phyloP scores from a whole-genome alignment of 225 moss, liverwort and hornwort species.

The Straminergon stramineum region DNA sequence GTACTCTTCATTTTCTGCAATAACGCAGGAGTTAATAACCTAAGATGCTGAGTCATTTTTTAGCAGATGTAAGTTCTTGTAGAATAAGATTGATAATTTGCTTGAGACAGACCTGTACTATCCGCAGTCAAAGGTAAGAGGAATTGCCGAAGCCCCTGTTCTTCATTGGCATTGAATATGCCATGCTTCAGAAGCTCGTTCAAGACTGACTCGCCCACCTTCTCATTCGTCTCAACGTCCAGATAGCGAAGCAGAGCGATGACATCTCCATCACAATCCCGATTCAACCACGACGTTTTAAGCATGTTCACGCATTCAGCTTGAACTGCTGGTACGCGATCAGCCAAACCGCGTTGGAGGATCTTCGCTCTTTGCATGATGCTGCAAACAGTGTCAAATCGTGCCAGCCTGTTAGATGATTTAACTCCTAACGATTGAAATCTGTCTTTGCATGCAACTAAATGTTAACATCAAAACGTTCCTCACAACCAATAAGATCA shows the following conservation, averaged over 20 bases:
- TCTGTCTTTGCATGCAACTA: background rate
- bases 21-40: background rate
- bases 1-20: slow-evolving; percentile 38
- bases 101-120: slow-evolving; percentile 21
- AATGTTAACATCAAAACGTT: background rate
- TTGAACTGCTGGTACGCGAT: slow-evolving; percentile 70
- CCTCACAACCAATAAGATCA: background rate
- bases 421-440: background rate
- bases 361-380: slow-evolving; percentile 81
- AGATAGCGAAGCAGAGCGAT: slow-evolving; percentile 65
- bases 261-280: slow-evolving; percentile 71
- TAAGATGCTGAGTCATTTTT: background rate
- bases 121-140: slow-evolving; percentile 32
- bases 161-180: slow-evolving; percentile 38
- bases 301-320: slow-evolving; percentile 67
- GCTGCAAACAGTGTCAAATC: slow-evolving; percentile 31
- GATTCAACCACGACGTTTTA: slow-evolving; percentile 60
- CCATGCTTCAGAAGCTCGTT: slow-evolving; percentile 55
- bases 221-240: slow-evolving; percentile 93
- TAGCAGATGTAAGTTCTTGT: background rate
- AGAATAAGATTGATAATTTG: background rate
- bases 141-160: slow-evolving; percentile 72
- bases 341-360: slow-evolving; percentile 76
- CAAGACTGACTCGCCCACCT: slow-evolving; percentile 74
- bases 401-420: background rate